Base-by-base conservation (phyloP, 495 filamentous ascomycete genomes). In the Aspergillus bertholletiae region DNA sequence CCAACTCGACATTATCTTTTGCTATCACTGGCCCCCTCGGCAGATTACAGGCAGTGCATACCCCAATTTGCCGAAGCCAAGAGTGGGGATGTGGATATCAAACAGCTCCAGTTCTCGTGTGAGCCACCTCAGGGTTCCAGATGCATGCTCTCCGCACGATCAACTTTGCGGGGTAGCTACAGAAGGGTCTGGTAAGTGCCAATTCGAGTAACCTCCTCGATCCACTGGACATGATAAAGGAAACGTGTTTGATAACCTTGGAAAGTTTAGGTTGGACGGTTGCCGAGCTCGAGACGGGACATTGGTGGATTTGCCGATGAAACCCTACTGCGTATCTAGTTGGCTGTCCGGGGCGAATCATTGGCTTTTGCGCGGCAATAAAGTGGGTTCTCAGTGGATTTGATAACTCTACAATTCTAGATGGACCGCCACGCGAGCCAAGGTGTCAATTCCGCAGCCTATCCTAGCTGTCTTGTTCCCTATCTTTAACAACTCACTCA, bases 121-220 rank as follows among this genome's bases (percentile, higher is more conserved):
- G 11, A 17, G 3, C 35, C 52, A 40, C 48, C 21, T 15, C 22
- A 27, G 21, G 15, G 7, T 28, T 48, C 41, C 2, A 48, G 50
- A 57, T 55, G 60, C 49, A 35, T 62, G 46, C 49, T 56, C 57
- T 59, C 62, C 62, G 61, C 64, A 55, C 53, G 58, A 57, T 54
- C 55, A 17, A 53, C 51, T 61, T 51, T 61, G 61, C 63, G 62
- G 65, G 62, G 65, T 55, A 63, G 23, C 46, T 22, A 48, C 35
- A 24, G 34, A 26, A 2, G 18, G 6, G 11, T 32, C 20, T 40
- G 9, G n/a, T 17, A 8, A n/a, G 7, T 46, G 43, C 21, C 43
- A 46, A 27, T 27, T 39, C 21, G 18, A 15, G 15, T 0, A 12
- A n/a, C n/a, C n/a, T 7, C 34, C 17, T 21, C 22, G 37, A 27